Base-by-base conservation (phyloP, 75 land plant species). In the Picea sitchensis region DNA sequence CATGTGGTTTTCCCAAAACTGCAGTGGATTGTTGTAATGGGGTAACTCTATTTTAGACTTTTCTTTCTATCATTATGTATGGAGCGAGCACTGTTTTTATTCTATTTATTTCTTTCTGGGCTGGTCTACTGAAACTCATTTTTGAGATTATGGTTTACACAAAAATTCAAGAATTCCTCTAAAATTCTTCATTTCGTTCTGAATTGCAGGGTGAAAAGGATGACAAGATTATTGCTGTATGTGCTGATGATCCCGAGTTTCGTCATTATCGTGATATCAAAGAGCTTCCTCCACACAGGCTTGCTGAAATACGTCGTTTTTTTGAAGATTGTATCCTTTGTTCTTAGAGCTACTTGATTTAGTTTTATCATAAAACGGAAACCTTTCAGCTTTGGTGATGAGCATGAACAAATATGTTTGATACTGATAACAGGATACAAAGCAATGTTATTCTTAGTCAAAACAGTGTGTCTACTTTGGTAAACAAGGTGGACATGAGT, bases 141-240 rank as follows among this genome's bases (percentile, higher is more conserved):
- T 51, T 51, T 71, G 23, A 71, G 26, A 41, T 44, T 44, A 69
- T 69, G 18, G n/a, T 41, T n/a, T 31, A 64, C 67, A 44, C 12
- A 51, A 17, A 47, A 2, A 14, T 32, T n/a, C 14, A 44, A 23
- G 26, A 71, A 41, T 47, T 44, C 54, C 18, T 41, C 23, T 41
- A 9, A 71, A 44, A 41, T 41, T 14, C 56, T 71, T 41, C 51
- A n/a, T 71, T 71, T 71, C 14, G 8, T 41, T 71, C 56, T 17
- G 41, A n/a, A 44, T 31, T 77, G 76, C 88, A 89, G 91, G 91
- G 91, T 0, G 91, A 89, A 71, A 89, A 82, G 32, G 91, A 89
- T 80, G 91, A 89, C 73, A 89, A 89, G 76, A 89, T 89, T 62
- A 89, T 89, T 75, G 91, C 91, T 12, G 90, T 89, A 3, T 87